These are phyloP conservation scores for Aureobasidium subglaciale DNA, from an alignment of 2,329 filamentous ascomycete species.

Conservation along the genomic window DNA sequence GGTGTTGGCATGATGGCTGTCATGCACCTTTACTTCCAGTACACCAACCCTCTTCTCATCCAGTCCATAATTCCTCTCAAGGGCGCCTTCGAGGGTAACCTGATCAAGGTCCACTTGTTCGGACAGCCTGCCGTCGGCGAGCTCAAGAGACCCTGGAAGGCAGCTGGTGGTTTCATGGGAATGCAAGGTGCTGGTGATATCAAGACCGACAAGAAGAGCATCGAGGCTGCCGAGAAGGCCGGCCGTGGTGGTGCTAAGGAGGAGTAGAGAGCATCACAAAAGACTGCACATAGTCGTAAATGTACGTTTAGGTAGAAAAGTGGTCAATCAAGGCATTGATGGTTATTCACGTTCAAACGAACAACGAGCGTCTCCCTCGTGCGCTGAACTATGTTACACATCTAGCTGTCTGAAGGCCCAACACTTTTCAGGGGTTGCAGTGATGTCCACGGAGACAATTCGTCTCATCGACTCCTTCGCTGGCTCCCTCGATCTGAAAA, in stretches of 20 bases:
- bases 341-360: too few relatives aligned
- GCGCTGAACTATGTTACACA: too few relatives aligned
- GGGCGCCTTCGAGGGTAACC: slow-evolving; percentile 87
- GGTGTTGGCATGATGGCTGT: slow-evolving; percentile 96
- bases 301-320: slow-evolving; percentile 1
- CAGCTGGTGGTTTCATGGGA: slow-evolving; percentile 71
- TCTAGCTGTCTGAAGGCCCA: too few relatives aligned
- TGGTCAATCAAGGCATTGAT: too few relatives aligned
- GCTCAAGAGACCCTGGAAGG: slow-evolving; percentile 94
- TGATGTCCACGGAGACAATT: too few relatives aligned
- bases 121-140: slow-evolving; percentile 82
- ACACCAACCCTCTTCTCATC: slow-evolving; percentile 98
- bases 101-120: slow-evolving; percentile 91
- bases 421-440: too few relatives aligned
- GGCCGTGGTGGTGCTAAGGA: slow-evolving; percentile 47
- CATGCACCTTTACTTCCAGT: slow-evolving; percentile 99
- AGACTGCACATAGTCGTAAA: not conserved
- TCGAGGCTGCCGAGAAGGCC: slow-evolving; percentile 45
- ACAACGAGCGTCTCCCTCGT: too few relatives aligned
- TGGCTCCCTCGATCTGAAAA: too few relatives aligned
- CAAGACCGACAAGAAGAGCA: slow-evolving; percentile 70
- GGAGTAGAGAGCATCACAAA: slow-evolving; percentile 32
- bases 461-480: too few relatives aligned
- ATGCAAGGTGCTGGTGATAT: slow-evolving; percentile 59
- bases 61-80: slow-evolving; percentile 98